Conservation (phyloP, 1,284 basidiomycete species). For the Leucoagaricus sp. region DNA sequence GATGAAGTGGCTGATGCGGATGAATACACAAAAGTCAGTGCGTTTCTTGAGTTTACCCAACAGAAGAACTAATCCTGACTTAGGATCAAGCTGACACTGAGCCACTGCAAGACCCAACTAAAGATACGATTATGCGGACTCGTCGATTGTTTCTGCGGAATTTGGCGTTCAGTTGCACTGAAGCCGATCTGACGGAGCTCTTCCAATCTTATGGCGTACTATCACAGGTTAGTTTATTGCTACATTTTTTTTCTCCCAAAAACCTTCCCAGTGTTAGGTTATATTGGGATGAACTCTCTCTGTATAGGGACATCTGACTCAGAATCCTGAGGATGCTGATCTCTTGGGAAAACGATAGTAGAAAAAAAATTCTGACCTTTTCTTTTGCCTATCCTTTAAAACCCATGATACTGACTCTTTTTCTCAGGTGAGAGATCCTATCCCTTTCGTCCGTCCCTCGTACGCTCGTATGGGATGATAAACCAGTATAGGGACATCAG, state of each 20-base stretch:
- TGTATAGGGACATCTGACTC: constrained; percentile 68
- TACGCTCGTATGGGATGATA: constrained; percentile 27
- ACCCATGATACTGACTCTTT: constrained; percentile 14
- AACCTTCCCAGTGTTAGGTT: too few relatives aligned
- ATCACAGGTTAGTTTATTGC: constrained; percentile 53
- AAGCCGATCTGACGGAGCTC: constrained; percentile 68
- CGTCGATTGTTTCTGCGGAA: constrained; percentile 91
- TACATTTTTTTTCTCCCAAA: constrained; percentile 9
- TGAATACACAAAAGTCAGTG: constrained; percentile 10
- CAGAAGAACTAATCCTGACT: constrained; percentile 2
- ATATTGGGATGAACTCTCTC: constrained; percentile 51
- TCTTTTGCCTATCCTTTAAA: constrained; percentile 1
- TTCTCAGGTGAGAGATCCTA: constrained; percentile 24
- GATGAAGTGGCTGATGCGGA: constrained; percentile 22
- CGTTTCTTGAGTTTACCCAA: not conserved
- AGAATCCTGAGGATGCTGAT: constrained; percentile 56
- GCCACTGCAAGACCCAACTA: constrained; percentile 44
- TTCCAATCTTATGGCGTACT: constrained; percentile 77
- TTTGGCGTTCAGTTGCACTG: constrained; percentile 82
- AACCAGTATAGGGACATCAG: constrained; percentile 42
- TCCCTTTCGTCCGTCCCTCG: not conserved
- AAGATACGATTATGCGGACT: constrained; percentile 73
- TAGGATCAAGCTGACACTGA: constrained; percentile 19
- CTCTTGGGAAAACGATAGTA: constrained; percentile 62
- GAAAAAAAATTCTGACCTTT: constrained; percentile 39